A percentile compares a stretch with the other conserved stretches of the same genome.
Evolutionary conservation across 768 basidiomycete genomes (phyloP).

Genomic region (Dictyophora rubrovolvata): DNA sequence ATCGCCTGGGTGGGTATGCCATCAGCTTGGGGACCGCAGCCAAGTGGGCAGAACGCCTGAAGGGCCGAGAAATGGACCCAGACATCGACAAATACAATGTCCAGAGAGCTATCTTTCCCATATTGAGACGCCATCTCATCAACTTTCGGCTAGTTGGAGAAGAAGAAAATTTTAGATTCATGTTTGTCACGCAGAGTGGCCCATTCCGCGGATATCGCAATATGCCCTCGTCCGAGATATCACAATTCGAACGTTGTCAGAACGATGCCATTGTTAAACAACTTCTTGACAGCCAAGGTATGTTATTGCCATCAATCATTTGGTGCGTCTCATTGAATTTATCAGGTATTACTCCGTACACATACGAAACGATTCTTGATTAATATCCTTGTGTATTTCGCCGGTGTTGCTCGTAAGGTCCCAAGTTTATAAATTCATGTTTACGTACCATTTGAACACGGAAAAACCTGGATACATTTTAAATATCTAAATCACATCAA

Average conservation of each 20-base stretch:
- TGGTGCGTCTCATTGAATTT: no score
- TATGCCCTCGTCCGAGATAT: neutral
- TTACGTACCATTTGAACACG: no score
- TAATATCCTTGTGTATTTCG: no score
- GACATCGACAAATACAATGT: neutral
- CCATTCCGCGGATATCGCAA: neutral
- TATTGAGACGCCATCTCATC: neutral
- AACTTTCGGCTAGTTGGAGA: neutral
- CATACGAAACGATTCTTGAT: no score
- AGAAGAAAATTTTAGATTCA: neutral
- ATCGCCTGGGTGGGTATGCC: neutral
- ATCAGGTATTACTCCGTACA: no score
- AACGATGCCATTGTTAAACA: neutral
- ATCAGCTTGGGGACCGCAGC: neutral
- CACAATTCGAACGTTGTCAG: neutral
- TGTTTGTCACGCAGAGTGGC: neutral
- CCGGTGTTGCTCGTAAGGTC: no score
- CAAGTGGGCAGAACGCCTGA: neutral
- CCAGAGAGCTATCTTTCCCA: neutral
- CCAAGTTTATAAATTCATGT: no score
- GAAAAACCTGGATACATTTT: no score
- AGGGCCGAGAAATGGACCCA: neutral
- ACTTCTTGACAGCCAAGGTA: no score
- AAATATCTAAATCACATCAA: no score
- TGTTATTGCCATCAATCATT: no score